phyloP scores from a whole-genome alignment of 2,329 filamentous ascomycete genomes.

The Calonectria pseudoreteaudii region DNA sequence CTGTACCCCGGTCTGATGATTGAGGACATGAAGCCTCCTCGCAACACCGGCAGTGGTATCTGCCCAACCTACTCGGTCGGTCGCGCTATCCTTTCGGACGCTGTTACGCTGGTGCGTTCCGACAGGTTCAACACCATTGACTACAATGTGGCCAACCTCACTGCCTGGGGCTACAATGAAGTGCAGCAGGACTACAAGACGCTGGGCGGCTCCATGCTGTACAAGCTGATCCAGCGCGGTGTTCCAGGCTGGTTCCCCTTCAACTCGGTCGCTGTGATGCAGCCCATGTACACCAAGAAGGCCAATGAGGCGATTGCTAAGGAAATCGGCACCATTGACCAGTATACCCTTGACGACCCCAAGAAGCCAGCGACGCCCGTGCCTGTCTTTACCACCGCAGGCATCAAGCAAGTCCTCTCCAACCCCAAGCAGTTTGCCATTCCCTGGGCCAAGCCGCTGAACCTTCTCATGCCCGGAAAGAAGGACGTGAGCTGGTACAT shows the following conservation, averaged over 20 bases:
- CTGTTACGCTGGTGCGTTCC: conserved; percentile 67
- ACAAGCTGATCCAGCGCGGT: conserved; percentile 59
- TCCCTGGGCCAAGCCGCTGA: conserved; percentile 48
- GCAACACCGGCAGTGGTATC: conserved; percentile 57
- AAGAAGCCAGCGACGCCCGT: conserved; percentile 48
- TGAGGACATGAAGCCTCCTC: conserved; percentile 66
- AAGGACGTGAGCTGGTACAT: conserved; percentile 54
- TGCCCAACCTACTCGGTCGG: conserved; percentile 62
- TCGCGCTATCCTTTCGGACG: conserved; percentile 69
- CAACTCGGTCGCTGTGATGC: conserved; percentile 58
- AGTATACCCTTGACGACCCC: conserved; percentile 49
- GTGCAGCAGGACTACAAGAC: conserved; percentile 47
- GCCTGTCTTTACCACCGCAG: conserved; percentile 37
- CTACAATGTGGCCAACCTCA: conserved; percentile 55
- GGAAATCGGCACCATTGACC: conserved; percentile 49
- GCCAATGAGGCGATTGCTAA: conserved; percentile 54
- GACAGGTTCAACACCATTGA: conserved; percentile 70
- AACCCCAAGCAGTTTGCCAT: conserved; percentile 48
- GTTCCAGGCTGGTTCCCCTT: conserved; percentile 57
- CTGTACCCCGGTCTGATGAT: conserved; percentile 76
- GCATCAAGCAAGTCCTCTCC: conserved; percentile 48
- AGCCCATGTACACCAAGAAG: conserved; percentile 59
- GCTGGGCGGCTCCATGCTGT: conserved; percentile 56
- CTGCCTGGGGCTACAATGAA: conserved; percentile 57
- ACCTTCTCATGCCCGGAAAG: conserved; percentile 49